Base-by-base conservation (phyloP, 306 rosid species). In the Lotus japonicus region DNA sequence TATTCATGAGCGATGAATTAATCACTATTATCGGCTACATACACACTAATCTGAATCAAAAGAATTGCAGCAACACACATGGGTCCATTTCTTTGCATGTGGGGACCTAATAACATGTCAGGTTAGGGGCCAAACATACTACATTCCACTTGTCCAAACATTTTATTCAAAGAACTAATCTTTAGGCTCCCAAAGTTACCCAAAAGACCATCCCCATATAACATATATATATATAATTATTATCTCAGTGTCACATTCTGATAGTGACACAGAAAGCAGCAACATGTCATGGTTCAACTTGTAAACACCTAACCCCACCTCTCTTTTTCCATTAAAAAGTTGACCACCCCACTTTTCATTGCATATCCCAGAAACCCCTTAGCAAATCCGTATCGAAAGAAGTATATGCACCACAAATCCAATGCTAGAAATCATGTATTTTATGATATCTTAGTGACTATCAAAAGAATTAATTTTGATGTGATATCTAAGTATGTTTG, bases 311-410 rank as follows among this genome's bases (percentile, higher is more conserved):
- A 21, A 58, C 19, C n/a, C 18, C 26, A 66, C 9, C 68, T 8
- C 46, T 66, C 68, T 4, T 19, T 57, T 59, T 58, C 64, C 54
- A 0, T 5, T 23, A 46, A 76, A 77, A 76, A 61, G 64, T 66
- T 45, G 57, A 13, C 14, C 49, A 33, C 33, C 46, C 19, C 44
- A 41, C 73, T 67, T 76, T 72, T 41, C 71, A 8, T 6, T 67
- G 85, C 48, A 81, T 81, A 81, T 81, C 68, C 85, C 73, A 50
- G 76, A 51, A 81, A 77, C 82, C 45, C 58, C 51, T 46, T 2
- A 67, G 41, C 44, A 39, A 21, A 56, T 55, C 78, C 69, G 36
- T 59, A 31, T 76, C 79, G 45, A 17, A 31, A 66, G 54, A 49
- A 65, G 51, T 51, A 51, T 33, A 18, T 58, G n/a, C 39, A 46